phyloP scores from a whole-genome alignment of 352 stramenopile species.

The Globisporangium paddicum region DNA sequence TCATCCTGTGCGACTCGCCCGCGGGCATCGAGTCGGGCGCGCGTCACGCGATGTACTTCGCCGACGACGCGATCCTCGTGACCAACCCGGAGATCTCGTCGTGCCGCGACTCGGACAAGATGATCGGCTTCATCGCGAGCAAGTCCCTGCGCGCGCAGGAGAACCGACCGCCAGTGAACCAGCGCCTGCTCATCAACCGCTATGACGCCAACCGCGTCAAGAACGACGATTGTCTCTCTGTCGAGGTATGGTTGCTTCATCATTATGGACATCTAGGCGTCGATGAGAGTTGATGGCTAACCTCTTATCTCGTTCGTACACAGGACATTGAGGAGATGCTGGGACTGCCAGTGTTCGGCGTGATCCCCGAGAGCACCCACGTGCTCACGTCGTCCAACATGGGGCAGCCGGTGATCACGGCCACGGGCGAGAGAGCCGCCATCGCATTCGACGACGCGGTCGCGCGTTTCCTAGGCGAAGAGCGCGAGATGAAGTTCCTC shows the following conservation, averaged over 20 bases:
- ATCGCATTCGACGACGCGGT: constrained; percentile 88
- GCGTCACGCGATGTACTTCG: constrained; percentile 92
- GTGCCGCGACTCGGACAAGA: constrained; percentile 93
- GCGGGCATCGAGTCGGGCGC: constrained; percentile 89
- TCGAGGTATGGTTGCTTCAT: constrained; percentile 44
- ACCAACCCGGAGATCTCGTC: constrained; percentile 93
- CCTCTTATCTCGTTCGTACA: not conserved
- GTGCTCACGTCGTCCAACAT: constrained; percentile 93
- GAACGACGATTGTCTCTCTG: constrained; percentile 86
- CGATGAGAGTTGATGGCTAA: not conserved
- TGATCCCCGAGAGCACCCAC: constrained; percentile 88
- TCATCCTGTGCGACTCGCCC: constrained; percentile 88
- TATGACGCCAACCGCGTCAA: constrained; percentile 89
- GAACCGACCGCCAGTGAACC: constrained; percentile 61
- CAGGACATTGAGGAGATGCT: constrained; percentile 93
- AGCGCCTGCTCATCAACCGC: constrained; percentile 88
- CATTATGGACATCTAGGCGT: not conserved
- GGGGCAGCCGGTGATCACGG: constrained; percentile 88
- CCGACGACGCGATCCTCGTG: constrained; percentile 91
- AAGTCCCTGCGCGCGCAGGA: constrained; percentile 85
- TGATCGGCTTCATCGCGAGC: constrained; percentile 93
- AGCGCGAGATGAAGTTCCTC: constrained; percentile 85
- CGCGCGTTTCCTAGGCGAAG: constrained; percentile 86
- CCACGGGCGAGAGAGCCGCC: constrained; percentile 62
- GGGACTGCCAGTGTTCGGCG: constrained; percentile 83